Percentiles rank a stretch among this genome's conserved stretches.
phyloP scores from a whole-genome alignment of 1,284 basidiomycete species.

The Trametes sp. region DNA sequence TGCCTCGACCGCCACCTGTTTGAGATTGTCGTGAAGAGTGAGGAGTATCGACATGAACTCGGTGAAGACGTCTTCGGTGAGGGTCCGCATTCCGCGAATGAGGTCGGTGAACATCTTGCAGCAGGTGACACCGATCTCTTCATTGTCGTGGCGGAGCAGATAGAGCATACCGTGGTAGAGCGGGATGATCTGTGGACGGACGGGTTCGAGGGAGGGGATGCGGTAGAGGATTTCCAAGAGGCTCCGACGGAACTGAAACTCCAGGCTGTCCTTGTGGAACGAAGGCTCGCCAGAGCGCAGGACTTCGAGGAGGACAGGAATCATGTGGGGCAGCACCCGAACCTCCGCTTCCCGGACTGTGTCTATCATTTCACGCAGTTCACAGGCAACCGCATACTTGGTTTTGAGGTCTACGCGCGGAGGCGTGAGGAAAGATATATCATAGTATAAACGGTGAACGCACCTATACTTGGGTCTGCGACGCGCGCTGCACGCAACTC shows the following conservation, averaged over 20 bases:
- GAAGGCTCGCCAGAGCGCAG: slow-evolving; percentile 82
- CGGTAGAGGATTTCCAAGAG: slow-evolving; percentile 91
- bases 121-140: slow-evolving; percentile 92
- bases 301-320: slow-evolving; percentile 84
- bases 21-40: slow-evolving; percentile 83
- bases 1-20: slow-evolving; percentile 77
- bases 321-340: slow-evolving; percentile 73
- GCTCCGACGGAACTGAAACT: slow-evolving; percentile 88
- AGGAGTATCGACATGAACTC: slow-evolving; percentile 85
- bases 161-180: slow-evolving; percentile 85
- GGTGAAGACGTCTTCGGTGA: slow-evolving; percentile 80
- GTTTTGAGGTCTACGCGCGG: slow-evolving; percentile 65
- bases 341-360: slow-evolving; percentile 82
- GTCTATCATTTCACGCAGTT: slow-evolving; percentile 90
- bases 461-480: slow-evolving; percentile 76
- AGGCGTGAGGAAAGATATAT: slow-evolving; percentile 4
- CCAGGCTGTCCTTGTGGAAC: slow-evolving; percentile 79
- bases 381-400: slow-evolving; percentile 75
- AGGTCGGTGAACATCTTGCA: slow-evolving; percentile 95
- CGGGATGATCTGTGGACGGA: slow-evolving; percentile 73
- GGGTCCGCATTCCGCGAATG: slow-evolving; percentile 70
- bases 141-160: slow-evolving; percentile 91
- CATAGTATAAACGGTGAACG: slow-evolving; percentile 28
- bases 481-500: slow-evolving; percentile 74
- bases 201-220: slow-evolving; percentile 83